Evolutionary conservation across 192 early-diverging fungal species (phyloP).

Genomic region (Jimgerdemannia lactiflua): DNA sequence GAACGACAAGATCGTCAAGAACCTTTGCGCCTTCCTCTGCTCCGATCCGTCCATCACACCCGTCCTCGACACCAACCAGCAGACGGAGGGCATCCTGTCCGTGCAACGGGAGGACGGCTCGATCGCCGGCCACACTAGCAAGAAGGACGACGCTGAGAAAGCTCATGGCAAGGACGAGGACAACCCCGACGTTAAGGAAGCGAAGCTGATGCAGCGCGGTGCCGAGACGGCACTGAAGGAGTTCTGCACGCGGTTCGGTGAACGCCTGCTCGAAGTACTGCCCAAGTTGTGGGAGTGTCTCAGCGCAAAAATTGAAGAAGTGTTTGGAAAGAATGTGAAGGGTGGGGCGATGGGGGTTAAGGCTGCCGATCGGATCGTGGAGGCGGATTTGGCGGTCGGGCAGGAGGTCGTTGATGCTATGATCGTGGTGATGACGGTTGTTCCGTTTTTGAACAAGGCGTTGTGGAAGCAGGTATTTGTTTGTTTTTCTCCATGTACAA

Average conservation of each 20-base stretch:
- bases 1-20: slow-evolving; percentile 86
- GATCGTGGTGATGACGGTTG: slow-evolving; percentile 65
- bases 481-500: not conserved
- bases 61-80: slow-evolving; percentile 48
- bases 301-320: slow-evolving; percentile 34
- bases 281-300: slow-evolving; percentile 73
- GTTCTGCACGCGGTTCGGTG: slow-evolving; percentile 67
- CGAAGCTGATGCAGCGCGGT: slow-evolving; percentile 63
- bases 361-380: slow-evolving; percentile 20
- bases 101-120: slow-evolving; percentile 43
- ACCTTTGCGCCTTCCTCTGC: slow-evolving; percentile 82
- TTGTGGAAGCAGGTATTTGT: slow-evolving; percentile 28
- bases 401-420: slow-evolving; percentile 81
- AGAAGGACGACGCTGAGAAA: slow-evolving; percentile 8
- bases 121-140: slow-evolving; percentile 10
- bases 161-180: slow-evolving; percentile 32
- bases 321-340: slow-evolving; percentile 28
- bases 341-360: slow-evolving; percentile 21
- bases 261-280: slow-evolving; percentile 58
- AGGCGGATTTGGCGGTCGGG: slow-evolving; percentile 20
- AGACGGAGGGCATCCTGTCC: slow-evolving; percentile 44
- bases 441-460: slow-evolving; percentile 53
- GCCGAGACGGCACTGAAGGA: slow-evolving; percentile 57
- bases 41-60: slow-evolving; percentile 75
- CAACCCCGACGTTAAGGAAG: slow-evolving; percentile 36